These are phyloP conservation scores for Cichorium intybus DNA, from an alignment of 140 eudicot genomes.

Conservation along the genomic window DNA sequence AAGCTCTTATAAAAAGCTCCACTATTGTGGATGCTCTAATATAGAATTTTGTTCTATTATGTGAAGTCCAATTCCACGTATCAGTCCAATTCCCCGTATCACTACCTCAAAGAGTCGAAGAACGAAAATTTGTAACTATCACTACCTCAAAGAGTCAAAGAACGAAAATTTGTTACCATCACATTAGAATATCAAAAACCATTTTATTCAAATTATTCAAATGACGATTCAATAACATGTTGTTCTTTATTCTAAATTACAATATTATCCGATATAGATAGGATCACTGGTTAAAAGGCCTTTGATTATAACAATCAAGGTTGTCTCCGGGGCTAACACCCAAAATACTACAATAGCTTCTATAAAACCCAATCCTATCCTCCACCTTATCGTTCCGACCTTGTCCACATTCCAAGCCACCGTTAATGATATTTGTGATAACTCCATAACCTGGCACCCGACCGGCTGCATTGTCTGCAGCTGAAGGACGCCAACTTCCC, in stretches of 20 bases:
- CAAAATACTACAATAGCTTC: conserved; percentile 36
- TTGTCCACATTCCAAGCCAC: conserved; percentile 48
- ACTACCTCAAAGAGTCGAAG: too few species aligned
- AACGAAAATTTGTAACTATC: too few species aligned
- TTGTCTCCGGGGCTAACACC: conserved; percentile 24
- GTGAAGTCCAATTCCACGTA: too few species aligned
- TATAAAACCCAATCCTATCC: conserved; percentile 42
- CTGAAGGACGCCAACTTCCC: conserved; percentile 46
- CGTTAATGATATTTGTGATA: conserved; percentile 57
- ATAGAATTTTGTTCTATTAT: too few species aligned
- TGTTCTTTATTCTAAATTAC: neutral
- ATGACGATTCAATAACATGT: neutral
- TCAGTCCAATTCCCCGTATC: too few species aligned
- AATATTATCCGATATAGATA: neutral
- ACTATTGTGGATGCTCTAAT: too few species aligned
- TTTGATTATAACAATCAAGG: conserved; percentile 42
- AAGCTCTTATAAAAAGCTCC: too few species aligned
- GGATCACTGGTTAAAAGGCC: conserved; percentile 26
- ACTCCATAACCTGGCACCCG: conserved; percentile 55
- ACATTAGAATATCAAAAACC: too few species aligned
- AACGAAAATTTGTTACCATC: too few species aligned
- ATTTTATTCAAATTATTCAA: neutral
- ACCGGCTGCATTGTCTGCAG: conserved; percentile 48
- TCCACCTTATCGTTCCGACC: conserved; percentile 28
- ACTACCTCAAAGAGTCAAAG: too few species aligned